Evolutionary conservation across 1,139 yeast species (phyloP), one percentile per base, ranked within the genome.

Genomic region (Geotrichum phurueaensis): DNA sequence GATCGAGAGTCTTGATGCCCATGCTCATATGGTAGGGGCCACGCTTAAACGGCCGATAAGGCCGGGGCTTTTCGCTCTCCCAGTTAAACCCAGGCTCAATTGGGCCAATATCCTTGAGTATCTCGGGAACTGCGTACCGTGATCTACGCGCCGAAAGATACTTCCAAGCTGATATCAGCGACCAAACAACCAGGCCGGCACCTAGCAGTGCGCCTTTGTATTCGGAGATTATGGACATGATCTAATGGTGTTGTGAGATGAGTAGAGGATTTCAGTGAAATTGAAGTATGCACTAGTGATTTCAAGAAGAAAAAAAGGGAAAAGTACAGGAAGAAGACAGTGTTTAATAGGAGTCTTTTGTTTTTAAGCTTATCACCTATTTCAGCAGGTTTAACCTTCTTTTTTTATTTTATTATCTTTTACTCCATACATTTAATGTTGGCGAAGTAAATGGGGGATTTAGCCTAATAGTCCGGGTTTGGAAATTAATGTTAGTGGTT

Each of bases 21-120:
- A 87, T 84, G 3, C 87, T 86, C 73, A 87, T 74, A 65, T 81
- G 82, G 68, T 85, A 86, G 49, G 76, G 78, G 3, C 85, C 86
- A 59, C 82, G 80, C 68, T 83, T 84, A 76, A 84, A 83, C 2
- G 90, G 89, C 59, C 89, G 80, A 71, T 78, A 81, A 56, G 75
- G 79, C 61, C 75, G 73, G n/a, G 85, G 89, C 60, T 75, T 70
- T 4, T 75, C 73, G 10, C 67, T 66, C 22, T 74, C 66, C 87
- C 89, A 87, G 59, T 69, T 67, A 56, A 73, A 73, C 20, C 60
- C 65, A 25, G 45, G 25, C 2, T 43, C 53, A 13, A 50, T 31
- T 27, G 47, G 47, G 20, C 10, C 47, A n/a, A 39, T 39, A 18
- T 39, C 47, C 2, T 39, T 39, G 18, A 39, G 47, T 3, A 39